Conservation (phyloP, 352 stramenopile species). For the Phytopythium kandeliae region DNA sequence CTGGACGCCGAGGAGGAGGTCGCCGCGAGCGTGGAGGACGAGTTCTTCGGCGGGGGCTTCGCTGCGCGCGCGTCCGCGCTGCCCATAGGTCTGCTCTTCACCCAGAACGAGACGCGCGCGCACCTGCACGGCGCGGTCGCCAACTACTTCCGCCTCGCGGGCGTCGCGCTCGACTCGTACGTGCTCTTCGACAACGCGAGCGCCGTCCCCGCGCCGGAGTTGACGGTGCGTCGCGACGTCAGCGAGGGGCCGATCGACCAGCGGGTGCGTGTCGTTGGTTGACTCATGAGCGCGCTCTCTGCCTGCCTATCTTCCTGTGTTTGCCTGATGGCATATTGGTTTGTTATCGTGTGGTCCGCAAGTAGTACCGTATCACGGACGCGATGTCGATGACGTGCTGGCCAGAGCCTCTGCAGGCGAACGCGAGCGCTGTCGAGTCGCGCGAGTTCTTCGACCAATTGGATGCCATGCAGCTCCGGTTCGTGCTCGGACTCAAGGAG, state of each 20-base stretch:
- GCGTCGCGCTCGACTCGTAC: conserved; percentile 51
- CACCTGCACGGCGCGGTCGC: conserved; percentile 56
- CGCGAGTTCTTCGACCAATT: conserved; percentile 60
- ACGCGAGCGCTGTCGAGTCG: conserved; percentile 25
- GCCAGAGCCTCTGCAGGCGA: conserved; percentile 35
- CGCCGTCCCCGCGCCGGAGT: conserved; percentile 30
- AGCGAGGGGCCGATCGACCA: conserved; percentile 18
- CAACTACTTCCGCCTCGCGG: conserved; percentile 55
- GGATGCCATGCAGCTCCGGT: conserved; percentile 52
- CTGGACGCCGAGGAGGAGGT: conserved; percentile 62
- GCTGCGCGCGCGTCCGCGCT: conserved; percentile 42
- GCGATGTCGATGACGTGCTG: conserved; percentile 30
- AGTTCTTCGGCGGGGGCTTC: conserved; percentile 53
- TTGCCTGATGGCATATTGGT: background rate
- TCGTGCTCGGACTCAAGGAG: conserved; percentile 45
- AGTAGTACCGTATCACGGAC: conserved; percentile 41
- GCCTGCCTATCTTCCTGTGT: too few relatives aligned
- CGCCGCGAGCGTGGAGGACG: conserved; percentile 53
- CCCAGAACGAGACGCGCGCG: conserved; percentile 55
- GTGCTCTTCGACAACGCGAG: conserved; percentile 26
- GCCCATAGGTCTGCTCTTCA: conserved; percentile 65
- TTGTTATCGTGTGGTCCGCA: background rate
- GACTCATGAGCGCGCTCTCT: too few relatives aligned
- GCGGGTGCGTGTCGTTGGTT: background rate
- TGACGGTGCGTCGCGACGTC: conserved; percentile 37